These are phyloP conservation scores for Microbotryum scabiosae DNA, from an alignment of 1,284 basidiomycete genomes.

Conservation along the genomic window DNA sequence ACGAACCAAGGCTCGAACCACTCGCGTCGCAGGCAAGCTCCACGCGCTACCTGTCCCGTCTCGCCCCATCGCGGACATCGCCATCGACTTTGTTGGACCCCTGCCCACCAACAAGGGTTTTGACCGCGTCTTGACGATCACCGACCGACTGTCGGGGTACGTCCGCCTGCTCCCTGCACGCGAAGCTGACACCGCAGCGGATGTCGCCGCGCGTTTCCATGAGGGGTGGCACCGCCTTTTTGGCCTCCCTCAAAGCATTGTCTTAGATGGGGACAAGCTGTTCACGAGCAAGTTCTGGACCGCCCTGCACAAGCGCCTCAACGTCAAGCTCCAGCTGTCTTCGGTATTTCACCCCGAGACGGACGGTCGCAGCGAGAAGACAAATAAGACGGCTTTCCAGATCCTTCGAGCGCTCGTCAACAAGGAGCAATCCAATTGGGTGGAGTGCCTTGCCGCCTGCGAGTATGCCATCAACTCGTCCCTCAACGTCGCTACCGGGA, in stretches of 20 bases:
- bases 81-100: conserved; percentile 38
- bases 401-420: neutral
- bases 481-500: conserved; percentile 21
- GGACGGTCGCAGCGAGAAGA: conserved; percentile 29
- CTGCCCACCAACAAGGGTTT: conserved; percentile 40
- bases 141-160: conserved; percentile 41
- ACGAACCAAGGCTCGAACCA: conserved; percentile 12
- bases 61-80: conserved; percentile 7
- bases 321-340: conserved; percentile 38
- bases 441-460: neutral
- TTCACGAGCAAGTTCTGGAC: conserved; percentile 35
- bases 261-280: conserved; percentile 32
- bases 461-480: conserved; percentile 25
- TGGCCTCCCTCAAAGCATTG: conserved; percentile 36
- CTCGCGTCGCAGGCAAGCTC: conserved; percentile 1
- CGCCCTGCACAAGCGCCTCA: conserved; percentile 24
- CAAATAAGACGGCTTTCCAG: conserved; percentile 14
- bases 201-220: conserved; percentile 36
- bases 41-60: conserved; percentile 6
- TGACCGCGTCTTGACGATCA: conserved; percentile 42
- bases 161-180: conserved; percentile 39
- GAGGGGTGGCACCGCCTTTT: conserved; percentile 40
- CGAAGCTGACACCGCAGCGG: neutral
- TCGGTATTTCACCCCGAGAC: conserved; percentile 46
- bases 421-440: conserved; percentile 21